Evolutionary conservation across 805 yeast genomes (phyloP), one percentile per base, ranked within the genome.

Genomic region (Ogataea sp.): DNA sequence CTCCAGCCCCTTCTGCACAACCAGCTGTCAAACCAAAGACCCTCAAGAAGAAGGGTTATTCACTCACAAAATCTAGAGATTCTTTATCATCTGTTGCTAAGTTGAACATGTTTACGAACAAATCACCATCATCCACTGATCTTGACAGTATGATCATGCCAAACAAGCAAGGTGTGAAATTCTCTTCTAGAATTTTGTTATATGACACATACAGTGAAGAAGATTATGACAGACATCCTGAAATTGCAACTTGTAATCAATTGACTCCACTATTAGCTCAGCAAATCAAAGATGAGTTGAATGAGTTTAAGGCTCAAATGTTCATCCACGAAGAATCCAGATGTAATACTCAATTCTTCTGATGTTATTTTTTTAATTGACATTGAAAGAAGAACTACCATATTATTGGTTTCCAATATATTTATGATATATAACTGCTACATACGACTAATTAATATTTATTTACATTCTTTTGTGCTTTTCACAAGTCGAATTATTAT

Each of bases 221-320:
- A 16, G 96, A 84, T 47, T 90, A 90, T 59, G 97, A 90, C 59
- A 77, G 98, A 51, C 87, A 80, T 47, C 96, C 97, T 0, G 97
- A 88, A 45, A 68, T 80, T 23, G 95, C 95, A 3, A 88, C 97
- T 2, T 90, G 97, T 62, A 87, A 89, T 59, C 87, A 82, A 55
- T 68, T 88, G 57, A 88, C 96, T 1, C 96, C 97, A 6, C 68
- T 72, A 41, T 62, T 88, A 55, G 96, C 97, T 0, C 88, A 85
- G 58, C 77, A 75, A 59, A 87, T 90, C 50, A 83, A 80, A 61
- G 83, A 81, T 29, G 97, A 90, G 59, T 66, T 90, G 55, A 89
- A 93, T 59, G 72, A 68, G 39, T 62, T 88, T 54, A 89, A 87
- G 63, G 65, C 78, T 18, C 76, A 73, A 44, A 90, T 90, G 98